phyloP scores from a whole-genome alignment of 192 early-diverging fungal species.

The Gigaspora rosea region DNA sequence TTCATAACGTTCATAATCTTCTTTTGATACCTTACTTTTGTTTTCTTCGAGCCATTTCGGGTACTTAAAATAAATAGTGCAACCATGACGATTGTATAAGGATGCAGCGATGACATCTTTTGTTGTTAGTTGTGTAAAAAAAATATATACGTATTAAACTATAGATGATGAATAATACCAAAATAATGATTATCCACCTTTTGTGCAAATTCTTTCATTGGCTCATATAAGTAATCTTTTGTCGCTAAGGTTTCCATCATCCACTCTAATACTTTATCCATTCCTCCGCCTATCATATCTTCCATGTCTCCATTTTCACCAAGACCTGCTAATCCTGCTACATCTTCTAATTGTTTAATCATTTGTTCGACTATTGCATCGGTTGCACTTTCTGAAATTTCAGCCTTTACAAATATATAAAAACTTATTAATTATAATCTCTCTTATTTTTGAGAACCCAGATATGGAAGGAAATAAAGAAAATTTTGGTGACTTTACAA shows the following conservation, averaged over 20 bases:
- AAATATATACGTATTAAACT: conserved; percentile 11
- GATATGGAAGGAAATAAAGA: neutral
- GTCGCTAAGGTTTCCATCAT: conserved; percentile 92
- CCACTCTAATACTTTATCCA: conserved; percentile 83
- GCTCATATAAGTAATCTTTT: conserved; percentile 93
- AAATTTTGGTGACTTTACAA: neutral
- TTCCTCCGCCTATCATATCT: conserved; percentile 72
- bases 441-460: neutral
- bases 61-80: conserved; percentile 58
- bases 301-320: conserved; percentile 63
- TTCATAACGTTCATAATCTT: conserved; percentile 75
- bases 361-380: conserved; percentile 62
- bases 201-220: conserved; percentile 85
- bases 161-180: neutral
- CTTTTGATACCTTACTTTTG: conserved; percentile 65
- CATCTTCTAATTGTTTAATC: conserved; percentile 77
- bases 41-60: conserved; percentile 86
- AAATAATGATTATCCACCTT: conserved; percentile 53
- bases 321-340: conserved; percentile 45
- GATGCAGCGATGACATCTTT: conserved; percentile 29
- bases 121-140: conserved; percentile 25
- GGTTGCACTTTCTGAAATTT: conserved; percentile 52
- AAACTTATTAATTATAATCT: neutral
- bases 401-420: conserved; percentile 38
- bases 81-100: conserved; percentile 16